Evolutionary conservation across 23 red algal species (phyloP), one percentile per base, ranked within the genome.

Genomic region (Gracilariopsis chorda): DNA sequence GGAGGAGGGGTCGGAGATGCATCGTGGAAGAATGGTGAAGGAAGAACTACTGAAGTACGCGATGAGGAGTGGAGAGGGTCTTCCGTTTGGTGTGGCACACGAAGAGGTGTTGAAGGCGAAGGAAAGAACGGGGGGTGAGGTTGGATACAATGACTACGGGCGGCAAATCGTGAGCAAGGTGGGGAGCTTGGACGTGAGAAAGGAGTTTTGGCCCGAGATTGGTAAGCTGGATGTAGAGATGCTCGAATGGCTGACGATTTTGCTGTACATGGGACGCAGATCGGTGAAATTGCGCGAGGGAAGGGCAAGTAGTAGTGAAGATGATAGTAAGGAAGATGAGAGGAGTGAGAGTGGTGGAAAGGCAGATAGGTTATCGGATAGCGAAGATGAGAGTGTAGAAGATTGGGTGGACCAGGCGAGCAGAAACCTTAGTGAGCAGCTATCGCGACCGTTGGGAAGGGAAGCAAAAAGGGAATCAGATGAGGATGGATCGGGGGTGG

Each of bases 21-120:
- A 58, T 19, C 28, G n/a, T 19, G 53, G 53, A 58, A 58, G 53
- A 58, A 25, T 58, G 4, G 33, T 45, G 64, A 71, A 36, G 64
- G 39, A 10, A 5, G 64, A 71, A 7, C 64, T 39, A 4, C 40
- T 71, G 27, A 20, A 45, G 39, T 20, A 34, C 21, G 64, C 40
- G 27, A 45, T 45, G 34, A 4, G 40, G 33, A 42, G 34, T 11
- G 64, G 64, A 10, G 33, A 45, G n/a, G 64, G 64, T 20, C 40
- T 71, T 21, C 64, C 64, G 64, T 71, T 71, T 71, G 64, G 40
- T 71, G 64, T 20, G 17, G 4, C 3, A 71, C 64, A 71, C n/a
- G 64, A 42, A 30, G 40, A 71, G 4, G 6, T 71, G 6, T 12
- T 71, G 6, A 5, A 71, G 24, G 4, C n/a, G 6, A 25, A 5